Conservation (phyloP, 1,284 basidiomycete genomes). For the Apiotrichum gamsii region DNA sequence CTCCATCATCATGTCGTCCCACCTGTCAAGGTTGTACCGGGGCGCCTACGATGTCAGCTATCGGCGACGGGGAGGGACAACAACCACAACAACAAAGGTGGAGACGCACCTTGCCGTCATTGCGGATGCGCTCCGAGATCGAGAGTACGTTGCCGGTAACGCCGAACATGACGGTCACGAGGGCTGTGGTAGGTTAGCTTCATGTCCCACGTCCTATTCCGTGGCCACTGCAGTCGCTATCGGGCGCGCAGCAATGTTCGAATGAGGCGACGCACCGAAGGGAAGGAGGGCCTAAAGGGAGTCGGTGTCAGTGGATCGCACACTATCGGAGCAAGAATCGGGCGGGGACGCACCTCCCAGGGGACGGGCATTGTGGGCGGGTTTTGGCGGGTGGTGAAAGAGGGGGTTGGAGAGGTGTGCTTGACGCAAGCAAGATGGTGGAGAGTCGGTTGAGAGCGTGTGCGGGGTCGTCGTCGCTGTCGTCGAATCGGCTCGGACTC, state of each 20-base stretch:
- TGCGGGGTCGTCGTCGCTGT: background rate
- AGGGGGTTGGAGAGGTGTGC: background rate
- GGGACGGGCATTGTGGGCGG: constrained; percentile 69
- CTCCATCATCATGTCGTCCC: constrained; percentile 94
- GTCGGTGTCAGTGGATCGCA: too few relatives aligned
- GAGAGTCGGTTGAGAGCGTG: background rate
- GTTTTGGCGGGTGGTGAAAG: background rate
- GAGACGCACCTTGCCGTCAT: constrained; percentile 81
- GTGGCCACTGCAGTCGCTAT: too few relatives aligned
- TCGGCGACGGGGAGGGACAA: background rate
- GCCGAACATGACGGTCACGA: constrained; percentile 81
- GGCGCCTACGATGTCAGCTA: constrained; percentile 56
- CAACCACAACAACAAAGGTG: too few relatives aligned
- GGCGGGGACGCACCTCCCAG: constrained; percentile 58
- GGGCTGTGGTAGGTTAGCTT: constrained; percentile 51
- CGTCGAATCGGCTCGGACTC: constrained; percentile 7
- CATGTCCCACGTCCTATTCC: too few relatives aligned
- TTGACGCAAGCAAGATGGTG: background rate
- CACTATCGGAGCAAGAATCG: too few relatives aligned
- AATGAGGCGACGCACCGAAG: constrained; percentile 57
- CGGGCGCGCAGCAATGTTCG: too few relatives aligned
- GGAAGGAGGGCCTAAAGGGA: constrained; percentile 67
- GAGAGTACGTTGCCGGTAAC: constrained; percentile 78
- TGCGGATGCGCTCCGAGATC: constrained; percentile 67
- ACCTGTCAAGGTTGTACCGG: constrained; percentile 73